phyloP scores from a whole-genome alignment of 2,329 filamentous ascomycete species.

The Westerdykella ornata region DNA sequence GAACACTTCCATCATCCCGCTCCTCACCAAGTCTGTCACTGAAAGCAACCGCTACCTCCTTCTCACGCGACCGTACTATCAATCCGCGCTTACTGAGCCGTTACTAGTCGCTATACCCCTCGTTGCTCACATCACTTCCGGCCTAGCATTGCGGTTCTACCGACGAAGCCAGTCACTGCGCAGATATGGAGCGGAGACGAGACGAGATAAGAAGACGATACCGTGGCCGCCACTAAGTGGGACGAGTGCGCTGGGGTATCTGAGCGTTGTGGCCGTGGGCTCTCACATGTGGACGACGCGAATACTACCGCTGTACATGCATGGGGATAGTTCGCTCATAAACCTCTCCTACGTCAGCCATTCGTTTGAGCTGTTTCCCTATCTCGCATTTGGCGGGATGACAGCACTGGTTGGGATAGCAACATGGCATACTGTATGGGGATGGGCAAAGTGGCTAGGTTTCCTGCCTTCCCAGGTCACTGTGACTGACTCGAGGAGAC shows the following conservation, averaged over 20 bases:
- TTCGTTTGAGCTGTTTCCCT: constrained; percentile 67
- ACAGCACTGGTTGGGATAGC: constrained; percentile 58
- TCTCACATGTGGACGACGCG: constrained; percentile 73
- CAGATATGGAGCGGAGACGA: constrained; percentile 66
- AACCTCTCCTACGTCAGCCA: constrained; percentile 78
- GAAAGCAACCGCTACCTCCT: constrained; percentile 76
- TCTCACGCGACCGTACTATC: constrained; percentile 86
- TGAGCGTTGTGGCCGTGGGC: constrained; percentile 57
- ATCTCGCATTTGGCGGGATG: constrained; percentile 64
- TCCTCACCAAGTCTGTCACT: constrained; percentile 48
- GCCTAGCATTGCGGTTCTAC: constrained; percentile 68
- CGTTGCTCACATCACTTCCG: constrained; percentile 67
- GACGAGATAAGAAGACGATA: constrained; percentile 43
- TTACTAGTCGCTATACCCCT: constrained; percentile 71
- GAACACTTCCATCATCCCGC: constrained; percentile 42
- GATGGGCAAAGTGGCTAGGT: constrained; percentile 74
- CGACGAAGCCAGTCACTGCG: constrained; percentile 63
- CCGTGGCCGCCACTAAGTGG: constrained; percentile 67
- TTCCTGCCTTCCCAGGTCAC: constrained; percentile 53
- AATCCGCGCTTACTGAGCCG: constrained; percentile 69
- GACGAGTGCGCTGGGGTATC: constrained; percentile 67
- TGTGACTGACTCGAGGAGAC: constrained; percentile 44
- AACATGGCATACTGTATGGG: constrained; percentile 75
- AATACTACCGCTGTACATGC: constrained; percentile 63
- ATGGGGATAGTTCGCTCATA: constrained; percentile 81